Percentiles rank a stretch among this genome's conserved stretches.
phyloP scores from a whole-genome alignment of 1,139 yeast genomes.

The Saccharomycopsis hybrid region DNA sequence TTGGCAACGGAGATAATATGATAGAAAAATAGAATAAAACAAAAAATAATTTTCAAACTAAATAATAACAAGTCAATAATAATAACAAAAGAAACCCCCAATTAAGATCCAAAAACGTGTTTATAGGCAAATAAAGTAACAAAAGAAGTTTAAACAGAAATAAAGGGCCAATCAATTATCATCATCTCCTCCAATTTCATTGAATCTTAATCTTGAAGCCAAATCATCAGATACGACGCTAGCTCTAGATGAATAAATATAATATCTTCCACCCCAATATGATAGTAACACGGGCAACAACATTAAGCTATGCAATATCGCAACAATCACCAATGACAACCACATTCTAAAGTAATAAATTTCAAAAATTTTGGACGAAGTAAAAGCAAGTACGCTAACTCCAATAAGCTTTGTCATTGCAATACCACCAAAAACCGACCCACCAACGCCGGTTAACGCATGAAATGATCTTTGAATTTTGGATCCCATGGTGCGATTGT shows the following conservation, averaged over 20 bases:
- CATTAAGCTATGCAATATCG: conserved; percentile 70
- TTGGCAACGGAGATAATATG: no score
- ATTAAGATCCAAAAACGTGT: no score
- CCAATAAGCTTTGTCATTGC: conserved; percentile 87
- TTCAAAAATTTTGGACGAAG: conserved; percentile 80
- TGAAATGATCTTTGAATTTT: conserved; percentile 42
- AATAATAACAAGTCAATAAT: no score
- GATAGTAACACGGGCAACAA: conserved; percentile 72
- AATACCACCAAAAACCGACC: conserved; percentile 84
- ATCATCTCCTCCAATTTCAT: conserved; percentile 9
- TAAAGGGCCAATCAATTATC: no score
- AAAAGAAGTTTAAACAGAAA: no score
- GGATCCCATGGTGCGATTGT: conserved; percentile 23
- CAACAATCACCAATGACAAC: conserved; percentile 72
- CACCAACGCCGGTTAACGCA: conserved; percentile 72
- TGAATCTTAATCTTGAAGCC: conserved; percentile 22
- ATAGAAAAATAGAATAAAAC: no score
- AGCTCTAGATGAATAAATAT: conserved; percentile 29
- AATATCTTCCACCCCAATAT: conserved; percentile 54
- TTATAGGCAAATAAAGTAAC: no score
- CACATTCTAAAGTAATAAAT: conserved; percentile 94
- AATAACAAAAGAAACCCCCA: no score
- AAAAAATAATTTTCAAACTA: no score
- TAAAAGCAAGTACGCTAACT: conserved; percentile 77
- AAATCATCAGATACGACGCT: conserved; percentile 29